Evolutionary conservation across 495 filamentous ascomycete genomes (phyloP).

Genomic region (Hyaloscypha bicolor): DNA sequence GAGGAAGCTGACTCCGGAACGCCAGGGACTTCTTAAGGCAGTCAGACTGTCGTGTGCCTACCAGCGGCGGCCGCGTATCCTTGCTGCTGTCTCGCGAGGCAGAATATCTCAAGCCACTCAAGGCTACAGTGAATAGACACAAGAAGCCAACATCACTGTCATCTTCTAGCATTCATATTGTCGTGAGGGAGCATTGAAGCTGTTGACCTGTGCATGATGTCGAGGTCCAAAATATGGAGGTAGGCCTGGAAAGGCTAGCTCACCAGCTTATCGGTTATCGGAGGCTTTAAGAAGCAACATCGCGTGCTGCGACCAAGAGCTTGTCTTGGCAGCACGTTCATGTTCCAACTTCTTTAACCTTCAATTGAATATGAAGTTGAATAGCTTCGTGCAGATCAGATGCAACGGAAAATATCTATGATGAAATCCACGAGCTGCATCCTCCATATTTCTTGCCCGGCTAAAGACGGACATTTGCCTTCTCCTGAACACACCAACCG

Average conservation of each 20-base stretch:
- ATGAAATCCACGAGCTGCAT: constrained; percentile 9
- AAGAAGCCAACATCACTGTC: not conserved
- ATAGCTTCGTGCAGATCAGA: not conserved
- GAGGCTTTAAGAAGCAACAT: not conserved
- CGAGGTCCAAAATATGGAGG: not conserved
- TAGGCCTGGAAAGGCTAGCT: not conserved
- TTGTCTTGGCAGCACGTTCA: constrained; percentile 20
- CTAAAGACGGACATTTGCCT: constrained; percentile 14
- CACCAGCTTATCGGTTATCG: constrained; percentile 16
- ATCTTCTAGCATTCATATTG: constrained; percentile 1
- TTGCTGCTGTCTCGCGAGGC: not conserved
- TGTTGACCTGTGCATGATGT: not conserved
- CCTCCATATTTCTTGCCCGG: not conserved
- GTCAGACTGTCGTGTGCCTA: constrained; percentile 25
- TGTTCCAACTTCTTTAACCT: not conserved
- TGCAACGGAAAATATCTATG: constrained; percentile 3
- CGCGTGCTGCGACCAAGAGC: constrained; percentile 16
- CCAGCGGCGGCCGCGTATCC: not conserved
- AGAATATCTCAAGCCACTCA: constrained; percentile 7
- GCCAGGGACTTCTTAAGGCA: not conserved
- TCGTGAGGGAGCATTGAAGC: not conserved
- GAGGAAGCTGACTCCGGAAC: not conserved
- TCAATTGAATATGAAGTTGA: not conserved
- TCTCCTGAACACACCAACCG: constrained; percentile 9
- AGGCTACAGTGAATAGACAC: constrained; percentile 5